Conservation (phyloP, 495 filamentous ascomycete genomes). For the Barbatosphaeria neglecta region DNA sequence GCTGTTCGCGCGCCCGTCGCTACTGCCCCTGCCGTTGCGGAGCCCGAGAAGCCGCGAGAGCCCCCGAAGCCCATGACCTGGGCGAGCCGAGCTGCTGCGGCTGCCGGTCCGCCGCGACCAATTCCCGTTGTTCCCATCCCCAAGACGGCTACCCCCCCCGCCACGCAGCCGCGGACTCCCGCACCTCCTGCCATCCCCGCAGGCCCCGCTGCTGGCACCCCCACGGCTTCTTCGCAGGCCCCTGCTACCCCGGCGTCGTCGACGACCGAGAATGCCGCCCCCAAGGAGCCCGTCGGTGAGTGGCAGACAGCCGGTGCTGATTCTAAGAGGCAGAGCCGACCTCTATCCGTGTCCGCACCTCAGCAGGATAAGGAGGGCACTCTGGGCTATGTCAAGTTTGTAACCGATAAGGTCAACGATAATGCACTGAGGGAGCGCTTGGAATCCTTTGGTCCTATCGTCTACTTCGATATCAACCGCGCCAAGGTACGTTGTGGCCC, state of each 20-base stretch:
- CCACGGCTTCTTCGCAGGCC: constrained; percentile 7
- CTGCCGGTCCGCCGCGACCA: constrained; percentile 27
- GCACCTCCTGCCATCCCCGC: constrained; percentile 13
- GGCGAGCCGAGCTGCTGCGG: constrained; percentile 62
- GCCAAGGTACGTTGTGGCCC: constrained; percentile 63
- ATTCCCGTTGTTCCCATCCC: constrained; percentile 34
- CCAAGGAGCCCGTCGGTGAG: constrained; percentile 39
- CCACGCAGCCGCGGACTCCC: constrained; percentile 17
- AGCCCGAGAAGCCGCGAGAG: constrained; percentile 23
- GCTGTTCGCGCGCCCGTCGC: constrained; percentile 28
- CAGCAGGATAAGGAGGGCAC: constrained; percentile 53
- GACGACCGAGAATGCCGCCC: constrained; percentile 6
- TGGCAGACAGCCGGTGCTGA: constrained; percentile 81
- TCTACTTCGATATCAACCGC: constrained; percentile 82
- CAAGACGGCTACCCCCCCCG: constrained; percentile 31
- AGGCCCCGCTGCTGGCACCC: constrained; percentile 27
- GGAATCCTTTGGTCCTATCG: constrained; percentile 62
- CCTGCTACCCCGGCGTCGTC: constrained; percentile 10
- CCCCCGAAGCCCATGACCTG: constrained; percentile 68
- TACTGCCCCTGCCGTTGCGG: constrained; percentile 22
- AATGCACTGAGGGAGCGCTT: constrained; percentile 55
- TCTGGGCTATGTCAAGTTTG: constrained; percentile 85
- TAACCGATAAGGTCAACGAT: constrained; percentile 69
- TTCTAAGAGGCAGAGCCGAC: constrained; percentile 67
- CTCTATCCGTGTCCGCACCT: constrained; percentile 36